Evolutionary conservation across 768 basidiomycete genomes (phyloP), one percentile per base, ranked within the genome.

Genomic region (Mycena venus): DNA sequence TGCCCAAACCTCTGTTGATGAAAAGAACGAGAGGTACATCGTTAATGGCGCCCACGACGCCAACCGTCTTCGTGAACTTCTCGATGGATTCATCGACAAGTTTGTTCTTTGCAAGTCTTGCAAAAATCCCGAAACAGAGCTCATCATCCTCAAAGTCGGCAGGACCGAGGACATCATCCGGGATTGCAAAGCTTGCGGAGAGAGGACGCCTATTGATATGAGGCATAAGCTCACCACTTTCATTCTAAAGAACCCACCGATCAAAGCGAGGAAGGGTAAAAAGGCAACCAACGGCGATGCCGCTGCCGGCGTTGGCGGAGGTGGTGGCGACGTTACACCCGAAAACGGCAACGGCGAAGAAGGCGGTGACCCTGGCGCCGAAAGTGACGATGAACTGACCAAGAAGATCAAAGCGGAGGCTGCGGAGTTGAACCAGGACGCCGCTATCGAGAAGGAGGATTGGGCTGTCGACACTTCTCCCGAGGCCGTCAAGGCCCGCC

Each of bases 111-210:
- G 98, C 87, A 93, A 93, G 72, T 91, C 95, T 12, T 99, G 98
- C 94, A 99, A 99, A 88, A 99, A 99, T 82, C 98, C 98, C 14
- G 98, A 99, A 86, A 99, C 98, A 36, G 97, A 99, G 80, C 91
- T 99, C 55, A 85, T 96, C 86, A 91, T 99, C 82, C 91, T 96
- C 83, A 97, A 96, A 85, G 86, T 81, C 70, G 96, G 97, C 61
- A 85, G 90, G 32, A 88, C 84, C 70, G 98, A 99, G 79, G 91
- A 94, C 77, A 96, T 99, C 82, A 91, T 94, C 77, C 92, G 97
- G 73, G 97, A 99, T 84, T 99, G 98, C 90, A 99, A 99, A 85
- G 98, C 98, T 31, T 99, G 98, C 79, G 98, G 98, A 65, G 93
- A 96, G 80, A 92, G 95, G 77, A 97, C 95, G 59, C 92, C 88